Base-by-base conservation (phyloP, 176 grass and related monocot genomes). In the Triticum timopheevii region DNA sequence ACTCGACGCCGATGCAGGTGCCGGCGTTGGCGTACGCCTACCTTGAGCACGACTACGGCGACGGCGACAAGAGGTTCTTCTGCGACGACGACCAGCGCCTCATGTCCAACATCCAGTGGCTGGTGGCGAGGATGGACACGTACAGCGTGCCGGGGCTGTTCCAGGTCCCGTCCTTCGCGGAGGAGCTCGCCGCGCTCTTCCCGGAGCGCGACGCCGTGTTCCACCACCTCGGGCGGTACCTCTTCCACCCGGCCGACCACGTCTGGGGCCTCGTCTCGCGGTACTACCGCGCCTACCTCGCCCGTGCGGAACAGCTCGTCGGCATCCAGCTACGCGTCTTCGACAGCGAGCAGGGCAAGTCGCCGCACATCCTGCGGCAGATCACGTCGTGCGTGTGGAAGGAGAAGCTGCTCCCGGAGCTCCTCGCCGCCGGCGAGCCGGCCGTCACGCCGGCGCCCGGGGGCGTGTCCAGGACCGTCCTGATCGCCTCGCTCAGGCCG, bases 261-360 rank as follows among this genome's bases (percentile, higher is more conserved):
- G 80, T 95, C 11, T 95, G 93, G 93, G 90, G 93, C 61, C 85
- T 95, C 68, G 82, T 95, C 25, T 69, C 88, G 35, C 66, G 93
- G 9, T 95, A 89, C 61, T 83, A 95, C 49, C 33, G 64, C 65
- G 78, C 86, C 0, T 88, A 91, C 72, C 82, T 91, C 17, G 62
- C 82, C 3, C 10, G n/a, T 34, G 84, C 89, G 49, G 63, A 78
- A 27, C 83, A 82, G 33, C 72, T 77, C 0, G 58, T 94, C 0
- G 92, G 92, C 33, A 27, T 94, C 39, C 92, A 91, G 68, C 65
- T 89, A 44, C 87, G 92, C 82, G 73, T 74, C 16, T 94, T 94
- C 50, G 61, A 44, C 23, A 0, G 5, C 20, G 2, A 44, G 45
- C 61, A 62, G n/a, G 61, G 7, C 17, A 24, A 79, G 65, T 89